phyloP scores from a whole-genome alignment of 139 green algal species.

The Asterochloris sp. region DNA sequence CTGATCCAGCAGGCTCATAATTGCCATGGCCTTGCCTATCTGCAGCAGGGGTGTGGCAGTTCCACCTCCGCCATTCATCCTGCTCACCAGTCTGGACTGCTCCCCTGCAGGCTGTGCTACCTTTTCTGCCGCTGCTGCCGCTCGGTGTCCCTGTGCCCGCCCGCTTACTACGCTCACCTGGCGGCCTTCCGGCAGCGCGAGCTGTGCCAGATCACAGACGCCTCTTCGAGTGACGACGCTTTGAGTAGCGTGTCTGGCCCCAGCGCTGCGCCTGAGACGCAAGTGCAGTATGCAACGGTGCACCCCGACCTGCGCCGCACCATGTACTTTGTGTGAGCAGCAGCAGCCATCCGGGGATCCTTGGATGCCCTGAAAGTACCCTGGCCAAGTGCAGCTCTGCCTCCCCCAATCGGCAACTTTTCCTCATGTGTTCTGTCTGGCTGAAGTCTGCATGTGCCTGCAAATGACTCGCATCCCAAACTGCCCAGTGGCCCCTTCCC shows the following conservation, averaged over 20 bases:
- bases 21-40: neutral
- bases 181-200: conserved; percentile 43
- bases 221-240: conserved; percentile 25
- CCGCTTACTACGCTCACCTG: conserved; percentile 75
- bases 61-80: neutral
- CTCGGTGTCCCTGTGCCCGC: conserved; percentile 56
- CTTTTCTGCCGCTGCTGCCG: conserved; percentile 76
- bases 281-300: conserved; percentile 34
- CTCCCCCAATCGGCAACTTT: no score
- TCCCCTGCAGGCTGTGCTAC: conserved; percentile 71
- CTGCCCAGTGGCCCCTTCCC: no score
- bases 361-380: no score
- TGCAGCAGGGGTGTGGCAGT: neutral
- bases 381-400: no score
- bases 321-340: conserved; percentile 41
- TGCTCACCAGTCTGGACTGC: neutral
- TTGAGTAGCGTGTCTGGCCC: neutral
- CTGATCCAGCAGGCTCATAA: neutral
- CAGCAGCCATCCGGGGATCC: no score
- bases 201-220: conserved; percentile 19
- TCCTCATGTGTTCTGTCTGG: no score
- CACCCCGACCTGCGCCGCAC: conserved; percentile 24
- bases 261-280: neutral
- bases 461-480: no score
- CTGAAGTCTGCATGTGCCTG: no score